Conservation (phyloP, 176 grass and related monocot genomes). For the Chloris gayana region DNA sequence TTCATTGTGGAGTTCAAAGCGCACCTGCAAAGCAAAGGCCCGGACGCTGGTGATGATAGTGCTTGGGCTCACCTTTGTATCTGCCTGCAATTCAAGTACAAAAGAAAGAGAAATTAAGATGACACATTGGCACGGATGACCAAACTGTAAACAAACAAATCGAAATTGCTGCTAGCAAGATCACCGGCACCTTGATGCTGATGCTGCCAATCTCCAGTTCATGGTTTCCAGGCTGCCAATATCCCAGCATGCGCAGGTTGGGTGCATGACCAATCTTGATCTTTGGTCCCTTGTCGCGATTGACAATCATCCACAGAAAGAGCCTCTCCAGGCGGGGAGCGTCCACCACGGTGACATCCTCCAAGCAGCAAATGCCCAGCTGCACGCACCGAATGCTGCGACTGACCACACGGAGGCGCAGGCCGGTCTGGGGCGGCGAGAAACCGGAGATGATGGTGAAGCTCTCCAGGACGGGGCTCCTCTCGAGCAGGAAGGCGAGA, state of each 20-base stretch:
- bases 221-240: not conserved
- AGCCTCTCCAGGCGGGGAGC: not conserved
- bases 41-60: not conserved
- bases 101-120: too few relatives aligned
- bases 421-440: too few relatives aligned
- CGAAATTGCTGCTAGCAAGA: too few relatives aligned
- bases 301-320: not conserved
- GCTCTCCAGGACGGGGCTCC: not conserved
- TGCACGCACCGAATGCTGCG: not conserved
- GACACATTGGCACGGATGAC: not conserved
- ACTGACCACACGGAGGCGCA: not conserved
- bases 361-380: not conserved
- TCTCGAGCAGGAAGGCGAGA: not conserved
- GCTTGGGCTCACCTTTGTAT: not conserved
- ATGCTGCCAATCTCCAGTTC: not conserved
- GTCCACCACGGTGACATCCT: not conserved
- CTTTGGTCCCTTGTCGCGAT: not conserved
- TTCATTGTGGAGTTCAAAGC: not conserved
- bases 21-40: not conserved
- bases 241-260: not conserved
- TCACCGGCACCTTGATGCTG: not conserved
- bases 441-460: not conserved
- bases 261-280: not conserved
- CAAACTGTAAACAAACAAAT: too few relatives aligned
- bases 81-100: not conserved